Evolutionary conservation across 2,329 filamentous ascomycete species (phyloP).

Genomic region (Claviceps sp.): DNA sequence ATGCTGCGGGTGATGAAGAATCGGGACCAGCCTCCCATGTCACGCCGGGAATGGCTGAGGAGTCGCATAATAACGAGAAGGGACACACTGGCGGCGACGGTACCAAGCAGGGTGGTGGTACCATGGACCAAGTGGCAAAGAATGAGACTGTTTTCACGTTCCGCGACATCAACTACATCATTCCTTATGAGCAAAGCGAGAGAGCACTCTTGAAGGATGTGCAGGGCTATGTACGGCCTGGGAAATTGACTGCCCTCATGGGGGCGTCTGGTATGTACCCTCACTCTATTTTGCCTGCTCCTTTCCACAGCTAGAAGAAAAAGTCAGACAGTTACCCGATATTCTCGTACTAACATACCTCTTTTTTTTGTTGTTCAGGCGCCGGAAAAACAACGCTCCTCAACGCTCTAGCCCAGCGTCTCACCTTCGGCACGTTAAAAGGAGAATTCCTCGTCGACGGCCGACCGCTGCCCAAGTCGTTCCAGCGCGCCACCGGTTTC

Average conservation of each 20-base stretch:
- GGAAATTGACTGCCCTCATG: conserved; percentile 71
- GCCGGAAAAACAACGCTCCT: conserved; percentile 63
- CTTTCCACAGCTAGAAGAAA: too few species aligned
- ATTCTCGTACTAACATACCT: background rate
- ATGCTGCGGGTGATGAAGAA: conserved; percentile 38
- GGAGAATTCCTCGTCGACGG: conserved; percentile 75
- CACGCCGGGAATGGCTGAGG: conserved; percentile 44
- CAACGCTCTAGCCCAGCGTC: conserved; percentile 60
- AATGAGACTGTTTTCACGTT: conserved; percentile 48
- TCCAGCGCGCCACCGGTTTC: conserved; percentile 68
- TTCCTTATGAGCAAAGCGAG: conserved; percentile 45
- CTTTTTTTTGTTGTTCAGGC: conserved; percentile 10
- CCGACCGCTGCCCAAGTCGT: conserved; percentile 54
- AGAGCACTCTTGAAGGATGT: conserved; percentile 61
- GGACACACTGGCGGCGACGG: conserved; percentile 6
- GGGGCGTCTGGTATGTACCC: conserved; percentile 32
- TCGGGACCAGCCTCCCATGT: conserved; percentile 27
- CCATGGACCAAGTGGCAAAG: conserved; percentile 38
- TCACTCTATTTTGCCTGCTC: background rate
- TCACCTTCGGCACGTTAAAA: conserved; percentile 61
- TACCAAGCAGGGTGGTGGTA: conserved; percentile 9
- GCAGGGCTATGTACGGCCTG: conserved; percentile 74
- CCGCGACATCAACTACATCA: conserved; percentile 35
- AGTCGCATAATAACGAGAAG: conserved; percentile 5
- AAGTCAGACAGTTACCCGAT: too few species aligned